Percentiles rank a stretch among this genome's conserved stretches.
These are phyloP conservation scores for Rhexocercosporidium sp. DNA, from an alignment of 2,329 filamentous ascomycete genomes.

Conservation along the genomic window DNA sequence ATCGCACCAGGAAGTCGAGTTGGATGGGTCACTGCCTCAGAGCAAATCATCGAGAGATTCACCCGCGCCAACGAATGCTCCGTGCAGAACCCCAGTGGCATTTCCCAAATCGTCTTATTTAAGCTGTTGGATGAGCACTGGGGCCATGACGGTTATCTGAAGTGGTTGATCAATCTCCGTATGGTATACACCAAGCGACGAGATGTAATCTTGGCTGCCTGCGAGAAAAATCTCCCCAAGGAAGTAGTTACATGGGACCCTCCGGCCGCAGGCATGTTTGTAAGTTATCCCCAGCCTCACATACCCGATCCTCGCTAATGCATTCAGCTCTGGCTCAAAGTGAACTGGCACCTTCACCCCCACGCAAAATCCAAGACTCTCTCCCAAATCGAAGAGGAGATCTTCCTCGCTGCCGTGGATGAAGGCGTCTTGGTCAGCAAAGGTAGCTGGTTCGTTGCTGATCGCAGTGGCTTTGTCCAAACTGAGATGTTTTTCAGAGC, in stretches of 20 bases:
- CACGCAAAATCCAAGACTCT: slow-evolving; percentile 57
- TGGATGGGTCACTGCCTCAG: slow-evolving; percentile 89
- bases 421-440: slow-evolving; percentile 80
- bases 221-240: slow-evolving; percentile 75
- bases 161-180: slow-evolving; percentile 86
- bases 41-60: slow-evolving; percentile 84
- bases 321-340: slow-evolving; percentile 63
- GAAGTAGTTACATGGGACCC: slow-evolving; percentile 80
- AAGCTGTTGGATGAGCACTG: slow-evolving; percentile 92
- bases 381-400: slow-evolving; percentile 78
- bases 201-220: slow-evolving; percentile 78
- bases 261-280: slow-evolving; percentile 93
- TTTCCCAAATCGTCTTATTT: slow-evolving; percentile 83
- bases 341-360: slow-evolving; percentile 72
- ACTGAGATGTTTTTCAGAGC: slow-evolving; percentile 77
- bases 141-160: slow-evolving; percentile 88
- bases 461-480: slow-evolving; percentile 58
- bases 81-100: slow-evolving; percentile 83
- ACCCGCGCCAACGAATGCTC: slow-evolving; percentile 75
- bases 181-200: slow-evolving; percentile 81
- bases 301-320: not conserved
- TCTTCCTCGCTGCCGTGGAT: slow-evolving; percentile 79
- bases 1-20: slow-evolving; percentile 80
- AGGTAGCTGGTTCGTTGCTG: slow-evolving; percentile 90
- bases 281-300: slow-evolving; percentile 54